Evolutionary conservation across 2,329 filamentous ascomycete species (phyloP).

Genomic region (Cladophialophora exuberans): DNA sequence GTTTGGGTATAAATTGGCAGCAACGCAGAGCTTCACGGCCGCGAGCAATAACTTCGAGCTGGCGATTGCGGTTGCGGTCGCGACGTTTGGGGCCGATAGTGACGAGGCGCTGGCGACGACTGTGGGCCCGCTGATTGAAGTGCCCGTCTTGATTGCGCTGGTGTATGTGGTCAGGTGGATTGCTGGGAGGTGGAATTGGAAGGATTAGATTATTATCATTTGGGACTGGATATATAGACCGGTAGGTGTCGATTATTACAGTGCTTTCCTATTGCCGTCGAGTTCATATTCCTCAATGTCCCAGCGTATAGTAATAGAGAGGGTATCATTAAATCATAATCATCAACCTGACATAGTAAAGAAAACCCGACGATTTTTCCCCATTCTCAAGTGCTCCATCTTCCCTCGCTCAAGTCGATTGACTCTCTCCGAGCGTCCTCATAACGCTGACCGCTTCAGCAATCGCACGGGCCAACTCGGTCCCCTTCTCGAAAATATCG

Average conservation of each 20-base stretch:
- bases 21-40: slow-evolving; percentile 72
- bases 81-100: slow-evolving; percentile 75
- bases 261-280: not conserved
- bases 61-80: slow-evolving; percentile 71
- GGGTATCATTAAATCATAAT: too few relatives aligned
- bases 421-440: slow-evolving; percentile 3
- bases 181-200: slow-evolving; percentile 25
- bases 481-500: slow-evolving; percentile 46
- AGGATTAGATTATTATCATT: too few relatives aligned
- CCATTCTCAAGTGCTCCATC: not conserved
- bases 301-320: too few relatives aligned
- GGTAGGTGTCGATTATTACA: too few relatives aligned
- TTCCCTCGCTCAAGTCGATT: too few relatives aligned
- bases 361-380: not conserved
- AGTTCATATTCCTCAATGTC: not conserved
- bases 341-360: too few relatives aligned
- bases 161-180: slow-evolving; percentile 71
- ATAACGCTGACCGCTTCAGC: slow-evolving; percentile 22
- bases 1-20: slow-evolving; percentile 70
- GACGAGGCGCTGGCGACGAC: slow-evolving; percentile 81
- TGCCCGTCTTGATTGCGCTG: slow-evolving; percentile 75
- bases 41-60: slow-evolving; percentile 10
- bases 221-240: too few relatives aligned
- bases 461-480: slow-evolving; percentile 45
- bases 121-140: slow-evolving; percentile 83